Evolutionary conservation across 2,329 filamentous ascomycete species (phyloP), one percentile per base, ranked within the genome.

Genomic region (Venturia effusa): DNA sequence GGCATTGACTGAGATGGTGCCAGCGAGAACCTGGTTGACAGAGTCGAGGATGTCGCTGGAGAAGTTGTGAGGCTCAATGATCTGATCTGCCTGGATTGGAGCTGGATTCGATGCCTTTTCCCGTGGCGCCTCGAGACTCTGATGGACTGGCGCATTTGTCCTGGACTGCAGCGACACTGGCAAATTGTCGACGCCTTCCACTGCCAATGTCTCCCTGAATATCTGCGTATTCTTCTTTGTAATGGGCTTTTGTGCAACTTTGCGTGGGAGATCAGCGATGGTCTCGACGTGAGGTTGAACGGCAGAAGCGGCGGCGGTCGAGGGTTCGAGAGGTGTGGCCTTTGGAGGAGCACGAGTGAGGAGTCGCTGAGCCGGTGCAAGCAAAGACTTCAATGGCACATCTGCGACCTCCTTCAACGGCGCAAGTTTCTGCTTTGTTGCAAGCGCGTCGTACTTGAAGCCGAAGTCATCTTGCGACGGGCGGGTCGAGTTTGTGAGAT

Each of bases 301-400:
- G 24, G 39, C 55, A 13, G 59, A 37, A 40, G 24, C 43, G 40
- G 6, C 34, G 37, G 11, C 19, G 51, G 22, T 57, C 43, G 43
- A 22, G 17, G 61, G 45, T 32, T 24, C 40, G 34, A 55, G 66
- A 68, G 72, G 69, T 64, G 73, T 74, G 37, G 66, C 60, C 59
- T 66, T 64, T 13, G 61, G 32, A 45, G 63, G 72, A 74, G 64
- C 76, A 63, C 51, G 75, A 60, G 67, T 75, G 54, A 82, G 69
- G 34, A 83, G 82, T 65, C 85, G 81, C 69, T 88, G 84, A n/a
- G 84, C 83, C n/a, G 85, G 85, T 68, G 83, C 81, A 45, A 78
- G 74, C 55, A 83, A 74, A 19, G 61, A 34, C 51, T 59, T 63
- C 11, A 32, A 19, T 13, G 34, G 48, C 11, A 24, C 30, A 30